These are phyloP conservation scores for Lachancea mirantina DNA, from an alignment of 805 yeast species.

Conservation along the genomic window DNA sequence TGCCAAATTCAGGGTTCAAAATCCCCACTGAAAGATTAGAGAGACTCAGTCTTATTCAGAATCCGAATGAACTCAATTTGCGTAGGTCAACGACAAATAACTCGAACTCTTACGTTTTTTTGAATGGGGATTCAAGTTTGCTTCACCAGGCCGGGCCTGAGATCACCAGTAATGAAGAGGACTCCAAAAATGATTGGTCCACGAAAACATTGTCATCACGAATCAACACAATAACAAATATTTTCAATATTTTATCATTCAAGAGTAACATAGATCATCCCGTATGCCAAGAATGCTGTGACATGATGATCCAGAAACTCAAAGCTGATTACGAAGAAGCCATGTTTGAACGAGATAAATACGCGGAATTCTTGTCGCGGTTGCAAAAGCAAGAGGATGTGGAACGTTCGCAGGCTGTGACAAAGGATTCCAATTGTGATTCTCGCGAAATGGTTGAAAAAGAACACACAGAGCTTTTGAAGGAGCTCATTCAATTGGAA, in stretches of 20 bases:
- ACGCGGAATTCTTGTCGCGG: slow-evolving; percentile 63
- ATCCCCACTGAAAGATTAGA: slow-evolving; percentile 22
- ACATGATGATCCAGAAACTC: slow-evolving; percentile 53
- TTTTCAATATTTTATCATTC: slow-evolving; percentile 65
- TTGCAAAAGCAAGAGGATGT: slow-evolving; percentile 51
- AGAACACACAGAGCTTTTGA: slow-evolving; percentile 17
- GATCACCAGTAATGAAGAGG: slow-evolving; percentile 19
- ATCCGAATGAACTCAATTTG: slow-evolving; percentile 26
- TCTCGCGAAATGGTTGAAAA: slow-evolving; percentile 27
- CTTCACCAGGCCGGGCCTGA: slow-evolving; percentile 7
- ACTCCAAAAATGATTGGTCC: slow-evolving; percentile 15
- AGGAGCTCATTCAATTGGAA: slow-evolving; percentile 25
- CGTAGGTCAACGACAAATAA: slow-evolving; percentile 17
- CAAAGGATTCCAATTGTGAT: slow-evolving; percentile 39
- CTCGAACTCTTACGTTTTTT: slow-evolving; percentile 23
- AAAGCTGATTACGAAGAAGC: slow-evolving; percentile 65
- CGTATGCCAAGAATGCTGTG: slow-evolving; percentile 81
- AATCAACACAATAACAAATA: slow-evolving; percentile 47
- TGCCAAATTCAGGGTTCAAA: slow-evolving; percentile 5
- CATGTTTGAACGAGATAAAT: slow-evolving; percentile 71
- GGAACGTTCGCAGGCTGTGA: slow-evolving; percentile 17
- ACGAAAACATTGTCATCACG: slow-evolving; percentile 39
- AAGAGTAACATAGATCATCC: slow-evolving; percentile 80
- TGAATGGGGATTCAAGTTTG: slow-evolving; percentile 14
- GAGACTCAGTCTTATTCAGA: slow-evolving; percentile 14